Base-by-base conservation (phyloP, 1,284 basidiomycete genomes). In the Paramarasmius palmivorus region DNA sequence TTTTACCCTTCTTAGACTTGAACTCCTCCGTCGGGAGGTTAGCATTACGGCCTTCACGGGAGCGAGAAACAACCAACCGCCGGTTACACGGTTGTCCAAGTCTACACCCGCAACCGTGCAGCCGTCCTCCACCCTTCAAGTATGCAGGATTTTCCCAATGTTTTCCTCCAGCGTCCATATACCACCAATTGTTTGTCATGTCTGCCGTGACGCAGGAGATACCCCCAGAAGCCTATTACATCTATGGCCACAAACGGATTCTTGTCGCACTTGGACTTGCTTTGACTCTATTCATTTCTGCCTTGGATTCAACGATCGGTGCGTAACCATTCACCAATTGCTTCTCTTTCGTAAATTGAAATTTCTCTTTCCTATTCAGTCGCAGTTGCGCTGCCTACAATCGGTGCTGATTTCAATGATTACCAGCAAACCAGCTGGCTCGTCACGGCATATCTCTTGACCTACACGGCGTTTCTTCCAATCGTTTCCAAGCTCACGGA, bases 301-400 rank as follows among this genome's bases (percentile, higher is more conserved):
- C 44, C 10, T 34, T 46, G 12, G 44, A 46, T 29, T 46, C 44
- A 34, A 46, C 44, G 4, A 46, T 46, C 17, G 44, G 44, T 46
- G 23, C 5, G 44, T 23, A 26, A 10, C 22, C 42, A 29, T 29
- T n/a, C 22, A 15, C 25, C 42, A n/a, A 12, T 19, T 15, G 26
- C 15, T 46, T 29, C 5, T 3, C 23, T 26, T 15, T 40, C 8
- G 5, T 29, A 15, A 10, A 14, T 17, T 4, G 44, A 7, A 15
- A 22, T 14, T 38, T 19, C n/a, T n/a, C 14, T 23, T 25, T 29
- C 5, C 26, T 26, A 23, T 29, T 15, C 23, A 46, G 44, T 46
- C 26, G 44, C 44, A 10, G 44, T 46, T 5, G 44, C 44, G 19
- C 15, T 46, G 15, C 44, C 44, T 7, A 46, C 44, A 3, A 46